Evolutionary conservation across 805 yeast genomes (phyloP).

Genomic region (Starmerella floricola): DNA sequence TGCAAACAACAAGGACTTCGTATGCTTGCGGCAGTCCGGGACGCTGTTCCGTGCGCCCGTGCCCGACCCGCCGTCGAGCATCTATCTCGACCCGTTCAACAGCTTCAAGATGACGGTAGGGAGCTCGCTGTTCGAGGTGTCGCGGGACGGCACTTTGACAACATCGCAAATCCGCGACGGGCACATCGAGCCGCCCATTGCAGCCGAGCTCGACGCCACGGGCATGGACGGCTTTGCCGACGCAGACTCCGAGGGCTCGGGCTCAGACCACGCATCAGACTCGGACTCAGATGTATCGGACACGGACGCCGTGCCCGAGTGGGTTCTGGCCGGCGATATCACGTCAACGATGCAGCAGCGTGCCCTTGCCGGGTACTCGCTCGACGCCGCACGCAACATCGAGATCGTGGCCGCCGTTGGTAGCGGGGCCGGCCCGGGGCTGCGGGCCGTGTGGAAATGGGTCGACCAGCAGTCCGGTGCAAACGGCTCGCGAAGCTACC

Average conservation of each 20-base stretch:
- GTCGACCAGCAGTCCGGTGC: conserved; percentile 56
- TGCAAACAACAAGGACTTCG: conserved; percentile 49
- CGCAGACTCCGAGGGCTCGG: conserved; percentile 6
- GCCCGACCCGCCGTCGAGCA: conserved; percentile 48
- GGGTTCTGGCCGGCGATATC: conserved; percentile 55
- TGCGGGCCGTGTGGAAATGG: conserved; percentile 87
- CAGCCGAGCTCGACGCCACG: no score
- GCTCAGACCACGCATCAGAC: background rate
- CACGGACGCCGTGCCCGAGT: background rate
- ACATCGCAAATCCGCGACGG: no score
- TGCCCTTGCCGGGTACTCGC: conserved; percentile 61
- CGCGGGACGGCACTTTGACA: no score
- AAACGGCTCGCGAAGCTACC: conserved; percentile 46
- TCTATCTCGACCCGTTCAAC: conserved; percentile 50
- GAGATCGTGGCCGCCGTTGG: conserved; percentile 29
- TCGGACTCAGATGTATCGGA: conserved; percentile 12
- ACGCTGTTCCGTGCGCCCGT: conserved; percentile 71
- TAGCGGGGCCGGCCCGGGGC: conserved; percentile 25
- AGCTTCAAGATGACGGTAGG: conserved; percentile 19
- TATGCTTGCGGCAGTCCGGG: conserved; percentile 88
- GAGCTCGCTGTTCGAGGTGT: no score
- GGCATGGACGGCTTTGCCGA: background rate
- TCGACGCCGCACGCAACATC: conserved; percentile 53
- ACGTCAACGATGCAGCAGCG: conserved; percentile 58
- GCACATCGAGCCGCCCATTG: no score